These are phyloP conservation scores for Avena atlantica DNA, from an alignment of 176 grass and related monocot species.

Conservation along the genomic window DNA sequence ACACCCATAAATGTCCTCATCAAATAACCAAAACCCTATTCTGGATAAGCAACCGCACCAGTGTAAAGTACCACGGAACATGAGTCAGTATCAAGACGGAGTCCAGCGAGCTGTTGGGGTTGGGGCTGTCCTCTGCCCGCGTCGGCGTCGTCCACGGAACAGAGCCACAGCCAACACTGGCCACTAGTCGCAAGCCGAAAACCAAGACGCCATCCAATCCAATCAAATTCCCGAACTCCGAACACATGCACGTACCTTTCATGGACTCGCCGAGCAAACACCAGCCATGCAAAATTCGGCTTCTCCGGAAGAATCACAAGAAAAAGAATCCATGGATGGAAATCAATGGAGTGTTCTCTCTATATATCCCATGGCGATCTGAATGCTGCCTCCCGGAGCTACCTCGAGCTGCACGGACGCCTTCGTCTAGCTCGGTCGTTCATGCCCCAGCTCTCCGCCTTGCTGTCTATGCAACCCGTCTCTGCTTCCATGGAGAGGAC, in stretches of 20 bases:
- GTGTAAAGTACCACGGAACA: slow-evolving; percentile 12
- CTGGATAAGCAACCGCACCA: not conserved
- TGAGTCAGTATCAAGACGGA: not conserved
- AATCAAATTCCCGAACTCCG: not conserved
- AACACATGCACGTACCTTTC: slow-evolving; percentile 28
- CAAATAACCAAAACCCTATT: not conserved
- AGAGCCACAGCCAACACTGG: not conserved
- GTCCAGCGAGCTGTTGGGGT: not conserved
- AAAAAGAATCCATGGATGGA: not conserved
- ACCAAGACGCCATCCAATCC: slow-evolving; percentile 20
- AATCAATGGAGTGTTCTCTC: not conserved
- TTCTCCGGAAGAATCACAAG: not conserved
- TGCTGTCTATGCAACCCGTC: not conserved
- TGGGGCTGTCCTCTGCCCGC: not conserved
- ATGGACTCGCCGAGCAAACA: not conserved
- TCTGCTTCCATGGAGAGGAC: slow-evolving; percentile 72
- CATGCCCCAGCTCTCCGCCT: not conserved
- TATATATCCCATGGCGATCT: slow-evolving; percentile 18
- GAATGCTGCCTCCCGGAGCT: not conserved
- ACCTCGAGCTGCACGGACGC: not conserved
- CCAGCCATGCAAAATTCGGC: slow-evolving; percentile 20
- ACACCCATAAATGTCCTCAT: not conserved
- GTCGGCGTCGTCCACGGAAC: not conserved
- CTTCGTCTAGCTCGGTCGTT: slow-evolving; percentile 12
- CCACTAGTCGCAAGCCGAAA: not conserved